Conservation (phyloP, 352 stramenopile species). For the Globisporangium splendens region DNA sequence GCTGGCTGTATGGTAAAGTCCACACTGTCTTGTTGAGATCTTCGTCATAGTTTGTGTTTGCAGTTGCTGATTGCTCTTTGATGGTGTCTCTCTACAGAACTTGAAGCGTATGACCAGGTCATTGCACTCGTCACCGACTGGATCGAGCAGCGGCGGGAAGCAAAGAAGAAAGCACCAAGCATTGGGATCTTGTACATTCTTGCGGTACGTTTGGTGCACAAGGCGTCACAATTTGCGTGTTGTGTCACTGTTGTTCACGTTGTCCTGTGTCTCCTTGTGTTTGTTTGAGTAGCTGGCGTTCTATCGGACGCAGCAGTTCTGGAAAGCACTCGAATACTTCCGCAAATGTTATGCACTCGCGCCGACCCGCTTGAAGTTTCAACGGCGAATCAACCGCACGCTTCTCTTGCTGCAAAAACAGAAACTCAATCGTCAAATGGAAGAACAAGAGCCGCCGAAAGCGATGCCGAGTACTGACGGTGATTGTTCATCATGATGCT, state of each 20-base stretch:
- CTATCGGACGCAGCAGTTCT: constrained; percentile 27
- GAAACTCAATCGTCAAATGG: background rate
- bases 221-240: constrained; percentile 5
- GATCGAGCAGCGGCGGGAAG: background rate
- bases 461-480: too few relatives aligned
- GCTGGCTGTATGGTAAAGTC: constrained; percentile 69
- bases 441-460: background rate
- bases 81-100: constrained; percentile 18
- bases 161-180: constrained; percentile 8
- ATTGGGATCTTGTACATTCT: constrained; percentile 38
- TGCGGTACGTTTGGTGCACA: constrained; percentile 23
- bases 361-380: constrained; percentile 43
- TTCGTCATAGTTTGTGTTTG: background rate
- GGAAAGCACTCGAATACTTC: constrained; percentile 45
- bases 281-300: constrained; percentile 31
- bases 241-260: background rate
- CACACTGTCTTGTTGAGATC: constrained; percentile 4
- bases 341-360: constrained; percentile 34
- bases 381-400: constrained; percentile 40
- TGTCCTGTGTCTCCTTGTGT: background rate
- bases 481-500: too few relatives aligned
- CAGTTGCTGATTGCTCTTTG: constrained; percentile 2
- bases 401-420: constrained; percentile 34
- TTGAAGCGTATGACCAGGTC: constrained; percentile 28
- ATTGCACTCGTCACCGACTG: constrained; percentile 18